Percentiles rank a stretch among this genome's conserved stretches.
These are phyloP conservation scores for Xerophyta viscosa DNA, from an alignment of 106 monocot species.

Conservation along the genomic window DNA sequence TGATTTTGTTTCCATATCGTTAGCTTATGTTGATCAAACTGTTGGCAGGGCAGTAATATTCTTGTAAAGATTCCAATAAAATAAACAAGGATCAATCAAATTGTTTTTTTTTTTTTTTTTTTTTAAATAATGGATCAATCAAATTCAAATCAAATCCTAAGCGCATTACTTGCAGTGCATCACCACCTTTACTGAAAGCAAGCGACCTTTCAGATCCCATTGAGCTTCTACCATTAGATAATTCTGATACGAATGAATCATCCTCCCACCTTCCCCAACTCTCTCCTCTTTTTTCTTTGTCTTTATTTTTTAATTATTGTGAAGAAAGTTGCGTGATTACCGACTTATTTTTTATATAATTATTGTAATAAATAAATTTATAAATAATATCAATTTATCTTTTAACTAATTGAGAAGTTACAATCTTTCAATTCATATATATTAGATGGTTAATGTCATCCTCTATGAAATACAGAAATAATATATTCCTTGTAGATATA, in stretches of 20 bases:
- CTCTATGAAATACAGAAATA: no score
- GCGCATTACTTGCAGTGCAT: background rate
- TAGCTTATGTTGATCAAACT: background rate
- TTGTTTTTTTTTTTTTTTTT: no score
- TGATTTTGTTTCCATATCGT: background rate
- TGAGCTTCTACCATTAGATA: background rate
- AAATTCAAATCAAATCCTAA: background rate
- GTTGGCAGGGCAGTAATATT: background rate
- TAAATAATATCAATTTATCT: no score
- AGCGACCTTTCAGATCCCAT: slow-evolving; percentile 4
- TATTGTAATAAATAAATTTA: no score
- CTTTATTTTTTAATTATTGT: no score
- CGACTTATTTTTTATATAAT: no score
- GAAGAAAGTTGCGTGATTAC: no score
- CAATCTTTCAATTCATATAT: no score
- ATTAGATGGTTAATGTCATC: no score
- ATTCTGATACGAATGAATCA: background rate
- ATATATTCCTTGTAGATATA: no score
- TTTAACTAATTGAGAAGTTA: no score
- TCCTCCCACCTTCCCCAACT: background rate
- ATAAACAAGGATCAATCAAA: background rate
- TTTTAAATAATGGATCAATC: no score
- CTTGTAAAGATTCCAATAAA: background rate
- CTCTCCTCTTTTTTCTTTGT: background rate
- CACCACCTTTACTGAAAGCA: background rate